Evolutionary conservation across 768 basidiomycete genomes (phyloP), one percentile per base, ranked within the genome.

Genomic region (Hypsizygus marmoreus): DNA sequence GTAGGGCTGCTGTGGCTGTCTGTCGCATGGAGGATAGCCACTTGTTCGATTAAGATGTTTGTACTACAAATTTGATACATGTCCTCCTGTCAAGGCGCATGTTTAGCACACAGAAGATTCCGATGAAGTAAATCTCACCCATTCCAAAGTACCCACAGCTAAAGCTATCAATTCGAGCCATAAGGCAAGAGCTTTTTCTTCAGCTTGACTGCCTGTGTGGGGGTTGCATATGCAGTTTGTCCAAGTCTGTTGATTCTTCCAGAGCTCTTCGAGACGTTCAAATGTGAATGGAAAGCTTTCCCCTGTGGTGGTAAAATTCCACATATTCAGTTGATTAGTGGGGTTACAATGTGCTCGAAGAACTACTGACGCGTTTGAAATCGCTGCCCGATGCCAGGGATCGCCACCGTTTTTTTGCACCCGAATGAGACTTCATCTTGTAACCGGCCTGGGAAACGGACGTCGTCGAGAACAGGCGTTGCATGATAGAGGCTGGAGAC

Each of bases 341-440:
- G 40, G n/a, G 19, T 24, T 10, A 43, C n/a, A 41, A 41, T 16
- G 10, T 26, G 35, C 37, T 35, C 17, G 9, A 16, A 45, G 25
- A 31, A 25, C 26, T 13, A 68, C 83, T 33, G 49, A 90, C 88
- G 55, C 88, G 85, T 73, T 91, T 90, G 73, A 89, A 91, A 12
- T 71, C 61, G 34, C 62, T 72, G 13, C 81, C 79, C 19, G 79
- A 82, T n/a, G 79, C 77, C 34, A 89, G 64, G 3, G 84, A 82
- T 46, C 79, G 71, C 86, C 86, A 91, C 50, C 88, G 72, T 66
- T 91, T 91, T 70, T 90, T 90, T 17, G 88, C 78, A 8, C 88
- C 88, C 3, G 81, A 84, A 61, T 91, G 88, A 1, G 84, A 79
- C 65, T 91, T 91, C 56, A 91, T 68, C 68, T 91, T 91, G 42